These are phyloP conservation scores for Solanum peruvianum DNA, from an alignment of 257 asterid species.

Conservation along the genomic window DNA sequence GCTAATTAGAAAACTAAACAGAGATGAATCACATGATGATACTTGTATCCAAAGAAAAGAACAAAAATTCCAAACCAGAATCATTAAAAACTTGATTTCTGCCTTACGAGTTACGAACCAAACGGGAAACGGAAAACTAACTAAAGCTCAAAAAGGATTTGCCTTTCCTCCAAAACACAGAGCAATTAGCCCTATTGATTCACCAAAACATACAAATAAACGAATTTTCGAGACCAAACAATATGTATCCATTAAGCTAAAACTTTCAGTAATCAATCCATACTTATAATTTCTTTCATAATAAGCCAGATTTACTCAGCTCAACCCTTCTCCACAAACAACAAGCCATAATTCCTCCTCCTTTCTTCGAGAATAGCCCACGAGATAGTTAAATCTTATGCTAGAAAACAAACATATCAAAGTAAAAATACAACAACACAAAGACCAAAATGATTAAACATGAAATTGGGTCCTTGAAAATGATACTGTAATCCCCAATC, in stretches of 20 bases:
- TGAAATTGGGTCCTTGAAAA: neutral
- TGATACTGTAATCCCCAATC: neutral
- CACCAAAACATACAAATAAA: neutral
- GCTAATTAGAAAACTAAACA: neutral
- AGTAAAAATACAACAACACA: neutral
- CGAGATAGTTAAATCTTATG: neutral
- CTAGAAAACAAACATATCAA: neutral
- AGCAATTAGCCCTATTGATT: neutral
- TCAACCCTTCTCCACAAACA: neutral
- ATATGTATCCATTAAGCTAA: neutral
- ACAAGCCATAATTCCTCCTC: neutral
- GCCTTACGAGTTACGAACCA: neutral
- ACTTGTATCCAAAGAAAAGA: neutral
- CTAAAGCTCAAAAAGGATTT: neutral
- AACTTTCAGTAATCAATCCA: neutral
- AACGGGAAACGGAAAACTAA: neutral
- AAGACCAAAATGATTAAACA: neutral
- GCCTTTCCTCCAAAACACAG: neutral
- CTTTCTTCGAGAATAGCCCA: neutral
- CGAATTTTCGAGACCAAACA: neutral
- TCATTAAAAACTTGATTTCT: neutral
- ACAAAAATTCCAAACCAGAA: neutral
- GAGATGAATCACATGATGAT: neutral
- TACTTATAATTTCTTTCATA: neutral
- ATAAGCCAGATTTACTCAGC: neutral